These are phyloP conservation scores for Colletotrichum nymphaeae DNA, from an alignment of 2,329 filamentous ascomycete genomes.

Conservation along the genomic window DNA sequence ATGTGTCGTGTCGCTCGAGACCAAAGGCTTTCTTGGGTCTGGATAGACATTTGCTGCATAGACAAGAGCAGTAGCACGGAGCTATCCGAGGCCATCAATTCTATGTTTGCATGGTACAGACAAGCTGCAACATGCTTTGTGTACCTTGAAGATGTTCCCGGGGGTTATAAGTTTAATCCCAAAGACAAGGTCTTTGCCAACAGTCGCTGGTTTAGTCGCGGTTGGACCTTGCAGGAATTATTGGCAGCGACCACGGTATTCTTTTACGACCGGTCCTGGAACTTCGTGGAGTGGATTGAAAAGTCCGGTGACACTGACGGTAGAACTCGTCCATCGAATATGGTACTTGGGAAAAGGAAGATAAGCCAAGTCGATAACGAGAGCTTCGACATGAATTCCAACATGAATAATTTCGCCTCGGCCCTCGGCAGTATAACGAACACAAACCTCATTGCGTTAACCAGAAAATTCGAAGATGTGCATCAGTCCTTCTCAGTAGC, in stretches of 20 bases:
- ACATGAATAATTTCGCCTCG: too few species aligned
- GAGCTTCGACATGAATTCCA: too few species aligned
- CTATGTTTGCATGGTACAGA: not conserved
- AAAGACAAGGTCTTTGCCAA: not conserved
- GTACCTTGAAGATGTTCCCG: not conserved
- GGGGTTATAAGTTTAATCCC: not conserved
- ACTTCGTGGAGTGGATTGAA: too few species aligned
- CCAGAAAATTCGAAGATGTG: too few species aligned
- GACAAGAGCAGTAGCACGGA: not conserved
- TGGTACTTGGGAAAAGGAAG: too few species aligned
- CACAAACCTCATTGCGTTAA: too few species aligned
- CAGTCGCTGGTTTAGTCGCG: not conserved
- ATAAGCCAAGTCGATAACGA: too few species aligned
- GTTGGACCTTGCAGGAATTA: not conserved
- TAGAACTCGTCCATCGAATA: too few species aligned
- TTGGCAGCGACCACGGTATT: not conserved
- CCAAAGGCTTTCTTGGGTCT: not conserved
- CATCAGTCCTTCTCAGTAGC: fast-evolving
- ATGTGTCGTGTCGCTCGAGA: not conserved
- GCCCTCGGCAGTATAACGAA: too few species aligned
- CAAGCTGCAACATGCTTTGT: not conserved
- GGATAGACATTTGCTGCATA: not conserved
- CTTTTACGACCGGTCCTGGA: not conserved
- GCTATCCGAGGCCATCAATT: not conserved
- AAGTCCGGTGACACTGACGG: too few species aligned